These are phyloP conservation scores for Guyanaporus albipodus DNA, from an alignment of 768 basidiomycete genomes.

Conservation along the genomic window DNA sequence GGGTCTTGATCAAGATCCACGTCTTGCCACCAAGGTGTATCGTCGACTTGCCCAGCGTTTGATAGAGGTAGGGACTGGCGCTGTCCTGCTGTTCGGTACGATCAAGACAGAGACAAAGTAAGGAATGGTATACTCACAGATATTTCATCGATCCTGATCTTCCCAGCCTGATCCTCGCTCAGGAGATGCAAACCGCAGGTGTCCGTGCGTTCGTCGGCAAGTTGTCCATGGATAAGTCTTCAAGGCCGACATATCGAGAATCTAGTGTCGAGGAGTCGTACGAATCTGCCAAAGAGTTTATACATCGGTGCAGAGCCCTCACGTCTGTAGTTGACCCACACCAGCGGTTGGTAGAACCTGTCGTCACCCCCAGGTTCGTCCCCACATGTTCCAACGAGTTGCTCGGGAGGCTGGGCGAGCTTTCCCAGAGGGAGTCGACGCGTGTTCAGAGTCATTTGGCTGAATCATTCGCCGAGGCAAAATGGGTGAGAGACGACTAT, in stretches of 20 bases:
- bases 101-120: slow-evolving; percentile 82
- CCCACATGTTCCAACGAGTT: slow-evolving; percentile 81
- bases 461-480: slow-evolving; percentile 72
- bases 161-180: slow-evolving; percentile 70
- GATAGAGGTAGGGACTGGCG: slow-evolving; percentile 70
- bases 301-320: slow-evolving; percentile 44
- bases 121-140: slow-evolving; percentile 18
- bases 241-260: slow-evolving; percentile 69
- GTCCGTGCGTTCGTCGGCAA: slow-evolving; percentile 85
- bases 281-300: slow-evolving; percentile 51
- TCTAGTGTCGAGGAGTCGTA: slow-evolving; percentile 47
- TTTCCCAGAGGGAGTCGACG: slow-evolving; percentile 45
- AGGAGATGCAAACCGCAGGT: slow-evolving; percentile 66
- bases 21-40: slow-evolving; percentile 66
- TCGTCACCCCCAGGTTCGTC: slow-evolving; percentile 86
- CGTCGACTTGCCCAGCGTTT: slow-evolving; percentile 60
- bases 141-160: not conserved
- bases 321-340: slow-evolving; percentile 40
- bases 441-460: slow-evolving; percentile 81
- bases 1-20: slow-evolving; percentile 56
- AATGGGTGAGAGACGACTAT: slow-evolving; percentile 61
- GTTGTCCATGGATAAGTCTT: slow-evolving; percentile 83
- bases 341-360: slow-evolving; percentile 64
- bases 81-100: slow-evolving; percentile 78
- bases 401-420: slow-evolving; percentile 54